Base-by-base conservation (phyloP, 2,329 filamentous ascomycete genomes). In the Clarireedia paspali region DNA sequence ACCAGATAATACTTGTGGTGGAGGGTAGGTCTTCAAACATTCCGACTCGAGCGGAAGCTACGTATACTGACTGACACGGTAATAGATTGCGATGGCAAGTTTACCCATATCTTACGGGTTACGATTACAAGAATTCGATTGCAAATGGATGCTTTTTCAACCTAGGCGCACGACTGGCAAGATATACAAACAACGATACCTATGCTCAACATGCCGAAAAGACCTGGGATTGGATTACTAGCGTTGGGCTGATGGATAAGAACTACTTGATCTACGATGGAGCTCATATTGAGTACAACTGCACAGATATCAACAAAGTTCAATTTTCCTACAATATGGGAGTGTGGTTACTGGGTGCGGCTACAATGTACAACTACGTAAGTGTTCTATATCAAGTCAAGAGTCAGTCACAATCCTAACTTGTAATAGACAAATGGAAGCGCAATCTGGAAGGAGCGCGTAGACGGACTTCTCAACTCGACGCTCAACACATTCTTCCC, bases 101-200 rank as follows among this genome's bases (percentile, higher is more conserved):
- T 59, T 91, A 86, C 73, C 77, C 81, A 12, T 73, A 92, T 40
- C 59, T 61, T 73, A 80, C 57, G 9, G 60, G 60, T 40, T 84
- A 74, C 71, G 75, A 79, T 70, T 85, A 85, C 72, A 84, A 86
- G 64, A 86, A 86, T 71, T 77, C 78, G 17, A 84, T 86, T 60
- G 80, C 81, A 51, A 86, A 86, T 72, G 83, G 83, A 6, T 83
- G 81, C 70, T 85, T 85, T 70, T 85, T 86, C 73, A 84, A 85
- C 69, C 66, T 86, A 17, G 83, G 81, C 23, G 77, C 89, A 5
- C 83, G 89, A 10, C 77, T 95, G 3, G 87, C 87, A 0, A 77
- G 85, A 9, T 92, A 89, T 72, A 95, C 90, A 0, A 81, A 83
- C 48, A 94, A 95, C 71, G 67, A 79, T 54, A 94, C 88, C 0